Evolutionary conservation across 139 green algal species (phyloP), one percentile per base, ranked within the genome.

Genomic region (Ettlia oleoabundans): DNA sequence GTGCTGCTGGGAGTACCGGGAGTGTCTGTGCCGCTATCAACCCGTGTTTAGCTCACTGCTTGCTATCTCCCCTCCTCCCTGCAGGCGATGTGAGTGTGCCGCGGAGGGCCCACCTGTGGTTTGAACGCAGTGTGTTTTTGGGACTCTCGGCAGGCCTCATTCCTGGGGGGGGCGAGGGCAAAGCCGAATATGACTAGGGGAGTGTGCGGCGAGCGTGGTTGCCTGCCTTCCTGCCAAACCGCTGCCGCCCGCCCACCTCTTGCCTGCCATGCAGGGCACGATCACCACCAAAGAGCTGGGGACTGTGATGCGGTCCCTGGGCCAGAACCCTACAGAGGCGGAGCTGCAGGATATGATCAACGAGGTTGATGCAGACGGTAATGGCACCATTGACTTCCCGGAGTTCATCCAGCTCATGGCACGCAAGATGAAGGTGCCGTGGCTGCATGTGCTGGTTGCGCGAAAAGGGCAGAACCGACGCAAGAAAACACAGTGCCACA

Each of bases 301-400:
- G 65, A 99, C 97, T 26, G 97, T 99, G 30, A 99, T 99, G 97
- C 92, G 97, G 38, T 99, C 95, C 0, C 87, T 99, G 84, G 97
- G 97, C 10, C 97, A 99, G 89, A 99, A 99, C 86, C 97, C 97
- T 24, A 99, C 97, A 8, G 97, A 99, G 89, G 97, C 96, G 10
- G 97, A 99, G 92, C 92, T 99, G 82, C 95, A 98, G 89, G 97
- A 99, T 79, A 99, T 99, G 97, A 98, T 99, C 85, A 98, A 96
- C 83, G 97, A 99, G 90, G 97, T 99, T 30, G 97, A 99, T 85
- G 94, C 94, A 30, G 97, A 99, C 84, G 96, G 96, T 65, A 99
- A 98, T 85, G 97, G 97, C 47, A 99, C 96, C 38, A 99, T 99
- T 76, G 97, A 99, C 87, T 99, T 99, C 82, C 95, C 96, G 6